Evolutionary conservation across 2,329 filamentous ascomycete species (phyloP), one percentile per base, ranked within the genome.

Genomic region (Aspergillus brunneoviolaceus): DNA sequence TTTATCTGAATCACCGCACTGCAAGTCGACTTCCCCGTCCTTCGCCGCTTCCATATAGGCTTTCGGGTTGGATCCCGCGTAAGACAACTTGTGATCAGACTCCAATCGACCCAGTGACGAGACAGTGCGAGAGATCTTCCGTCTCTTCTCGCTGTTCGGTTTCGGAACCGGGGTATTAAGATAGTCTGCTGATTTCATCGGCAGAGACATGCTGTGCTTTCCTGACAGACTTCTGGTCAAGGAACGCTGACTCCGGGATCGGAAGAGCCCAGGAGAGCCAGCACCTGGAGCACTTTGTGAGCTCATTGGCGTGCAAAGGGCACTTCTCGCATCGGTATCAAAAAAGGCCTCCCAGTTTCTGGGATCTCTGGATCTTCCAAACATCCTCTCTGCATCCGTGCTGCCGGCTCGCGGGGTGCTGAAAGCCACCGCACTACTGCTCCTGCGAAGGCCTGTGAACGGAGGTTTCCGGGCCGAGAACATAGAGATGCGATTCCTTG

Each of bases 341-440:
- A 91, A 94, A 78, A 90, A 93, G 59, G 92, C 92, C 70, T 96
- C 91, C 94, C 94, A 97, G 6, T 89, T 90, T 54, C 92, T 87
- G 19, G 92, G 91, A 74, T 97, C 91, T 57, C 91, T 87, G 59
- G 93, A 96, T 59, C 94, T 85, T 57, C 91, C 91, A 58, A 88
- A 87, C 35, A 80, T 78, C 19, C 88, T 78, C 45, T 77, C 72
- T 58, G 68, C 70, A 49, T 65, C 73, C 71, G 83, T 83, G 60
- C 85, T 83, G 53, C 84, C 82, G 25, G 42, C 53, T 10, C 83
- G 82, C n/a, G 87, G 78, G 4, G 84, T 87, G 62, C 85, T 77
- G 58, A 83, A 80, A 42, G 82, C 79, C 42, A 89, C 77, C 19
- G 88, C 87, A 72, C 89, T 94, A 66, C 86, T 86, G 73, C 89